phyloP scores from a whole-genome alignment of 441 rosid species.

The Erodium moschatum region DNA sequence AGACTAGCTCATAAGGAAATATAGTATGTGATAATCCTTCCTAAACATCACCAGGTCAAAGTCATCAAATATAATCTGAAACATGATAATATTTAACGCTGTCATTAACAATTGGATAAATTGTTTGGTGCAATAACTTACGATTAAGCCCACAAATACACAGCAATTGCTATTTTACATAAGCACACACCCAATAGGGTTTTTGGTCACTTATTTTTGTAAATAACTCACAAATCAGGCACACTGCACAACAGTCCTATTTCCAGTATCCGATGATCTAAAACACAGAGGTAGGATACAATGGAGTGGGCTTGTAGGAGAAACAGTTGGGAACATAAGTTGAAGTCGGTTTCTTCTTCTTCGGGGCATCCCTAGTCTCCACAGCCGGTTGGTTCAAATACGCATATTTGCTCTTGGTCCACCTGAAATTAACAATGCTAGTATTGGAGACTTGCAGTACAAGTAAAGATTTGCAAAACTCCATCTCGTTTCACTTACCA shows the following conservation, averaged over 20 bases:
- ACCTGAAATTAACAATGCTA: constrained; percentile 36
- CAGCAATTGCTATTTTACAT: background rate
- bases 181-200: background rate
- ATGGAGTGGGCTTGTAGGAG: constrained; percentile 47
- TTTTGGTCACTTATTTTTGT: background rate
- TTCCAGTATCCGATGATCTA: constrained; percentile 17
- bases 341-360: constrained; percentile 35
- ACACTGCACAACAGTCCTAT: background rate
- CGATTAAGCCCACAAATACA: no score
- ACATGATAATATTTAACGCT: no score
- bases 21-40: no score
- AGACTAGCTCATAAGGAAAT: no score
- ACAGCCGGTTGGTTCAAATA: constrained; percentile 68
- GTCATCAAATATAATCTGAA: no score
- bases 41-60: no score
- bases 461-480: background rate
- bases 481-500: constrained; percentile 33
- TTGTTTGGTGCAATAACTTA: no score
- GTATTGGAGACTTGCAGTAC: no score
- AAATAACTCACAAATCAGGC: background rate
- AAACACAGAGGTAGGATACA: constrained; percentile 59
- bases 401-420: constrained; percentile 87
- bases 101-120: no score
- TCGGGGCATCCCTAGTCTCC: constrained; percentile 26
- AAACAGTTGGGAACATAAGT: constrained; percentile 51